Conservation (phyloP, 108 stramenopile genomes). For the Fragilariopsis cylindrus region DNA sequence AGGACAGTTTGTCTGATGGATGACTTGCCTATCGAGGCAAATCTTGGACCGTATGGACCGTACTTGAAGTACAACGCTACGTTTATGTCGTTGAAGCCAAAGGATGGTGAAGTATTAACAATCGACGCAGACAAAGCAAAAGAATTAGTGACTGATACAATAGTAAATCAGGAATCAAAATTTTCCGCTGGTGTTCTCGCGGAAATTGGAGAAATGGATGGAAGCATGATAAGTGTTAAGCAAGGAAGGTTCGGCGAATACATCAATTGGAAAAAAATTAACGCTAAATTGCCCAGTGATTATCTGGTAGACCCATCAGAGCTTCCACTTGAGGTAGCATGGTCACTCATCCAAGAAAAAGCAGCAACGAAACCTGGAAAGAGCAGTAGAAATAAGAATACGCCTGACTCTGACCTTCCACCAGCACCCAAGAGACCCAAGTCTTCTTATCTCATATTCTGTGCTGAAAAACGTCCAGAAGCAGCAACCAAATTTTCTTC, state of each 20-base stretch:
- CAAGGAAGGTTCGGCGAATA: conserved; percentile 52
- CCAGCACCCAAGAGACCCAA: conserved; percentile 37
- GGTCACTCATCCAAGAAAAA: conserved; percentile 48
- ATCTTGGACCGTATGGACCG: conserved; percentile 66
- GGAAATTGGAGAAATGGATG: conserved; percentile 55
- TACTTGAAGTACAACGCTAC: conserved; percentile 63
- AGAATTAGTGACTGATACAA: conserved; percentile 46
- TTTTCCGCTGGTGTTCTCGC: conserved; percentile 38
- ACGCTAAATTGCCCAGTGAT: conserved; percentile 57
- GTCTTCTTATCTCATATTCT: conserved; percentile 54
- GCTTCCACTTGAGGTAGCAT: conserved; percentile 47
- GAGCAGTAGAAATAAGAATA: conserved; percentile 40
- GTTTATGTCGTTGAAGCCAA: conserved; percentile 37
- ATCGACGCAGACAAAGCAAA: conserved; percentile 41
- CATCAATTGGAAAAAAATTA: conserved; percentile 62
- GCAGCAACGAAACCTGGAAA: conserved; percentile 27
- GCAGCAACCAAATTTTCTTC: conserved; percentile 30
- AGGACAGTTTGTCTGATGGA: conserved; percentile 42
- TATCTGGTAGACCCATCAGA: conserved; percentile 45
- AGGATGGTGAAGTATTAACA: conserved; percentile 50
- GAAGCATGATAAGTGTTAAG: conserved; percentile 38
- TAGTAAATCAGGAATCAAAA: conserved; percentile 43
- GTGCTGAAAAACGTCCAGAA: conserved; percentile 48
- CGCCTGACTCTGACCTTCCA: conserved; percentile 13
- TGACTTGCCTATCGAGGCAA: conserved; percentile 43